phyloP scores from a whole-genome alignment of 2,329 filamentous ascomycete genomes.

The Alternaria sp. region DNA sequence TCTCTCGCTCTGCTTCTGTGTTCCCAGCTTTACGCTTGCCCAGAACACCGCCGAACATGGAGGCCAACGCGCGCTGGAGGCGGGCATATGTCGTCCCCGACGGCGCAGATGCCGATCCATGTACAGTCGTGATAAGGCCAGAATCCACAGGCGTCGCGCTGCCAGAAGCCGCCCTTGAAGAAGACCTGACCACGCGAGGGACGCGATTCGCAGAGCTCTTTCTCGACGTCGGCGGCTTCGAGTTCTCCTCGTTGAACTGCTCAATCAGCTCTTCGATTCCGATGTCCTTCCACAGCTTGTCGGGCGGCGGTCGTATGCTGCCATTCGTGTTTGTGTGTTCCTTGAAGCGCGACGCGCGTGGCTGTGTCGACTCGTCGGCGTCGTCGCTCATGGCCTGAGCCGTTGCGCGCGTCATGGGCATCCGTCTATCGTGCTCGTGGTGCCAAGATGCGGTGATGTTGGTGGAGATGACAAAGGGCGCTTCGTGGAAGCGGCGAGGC shows the following conservation, averaged over 20 bases:
- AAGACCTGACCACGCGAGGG: slow-evolving; percentile 5
- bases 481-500: slow-evolving; percentile 9
- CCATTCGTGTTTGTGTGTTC: slow-evolving; percentile 45
- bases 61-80: slow-evolving; percentile 39
- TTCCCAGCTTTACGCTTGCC: slow-evolving; percentile 46
- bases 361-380: slow-evolving; percentile 27
- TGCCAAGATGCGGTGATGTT: background rate
- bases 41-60: slow-evolving; percentile 37
- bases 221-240: slow-evolving; percentile 24
- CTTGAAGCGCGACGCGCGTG: slow-evolving; percentile 40
- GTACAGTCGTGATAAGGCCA: slow-evolving; percentile 12
- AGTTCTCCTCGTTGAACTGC: slow-evolving; percentile 37
- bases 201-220: slow-evolving; percentile 15
- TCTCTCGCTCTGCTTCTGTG: slow-evolving; percentile 31
- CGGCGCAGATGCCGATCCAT: slow-evolving; percentile 14
- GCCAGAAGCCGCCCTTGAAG: slow-evolving; percentile 6
- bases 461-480: background rate
- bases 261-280: slow-evolving; percentile 38
- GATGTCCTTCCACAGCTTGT: slow-evolving; percentile 41
- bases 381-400: slow-evolving; percentile 30
- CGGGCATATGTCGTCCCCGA: slow-evolving; percentile 40
- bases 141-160: slow-evolving; percentile 10
- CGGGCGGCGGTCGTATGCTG: slow-evolving; percentile 44
- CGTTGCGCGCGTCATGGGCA: slow-evolving; percentile 17
- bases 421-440: slow-evolving; percentile 6